Percentiles rank a stretch among this genome's conserved stretches.
Conservation (phyloP, 169 alveolate species). For the Plasmodium sp. region DNA sequence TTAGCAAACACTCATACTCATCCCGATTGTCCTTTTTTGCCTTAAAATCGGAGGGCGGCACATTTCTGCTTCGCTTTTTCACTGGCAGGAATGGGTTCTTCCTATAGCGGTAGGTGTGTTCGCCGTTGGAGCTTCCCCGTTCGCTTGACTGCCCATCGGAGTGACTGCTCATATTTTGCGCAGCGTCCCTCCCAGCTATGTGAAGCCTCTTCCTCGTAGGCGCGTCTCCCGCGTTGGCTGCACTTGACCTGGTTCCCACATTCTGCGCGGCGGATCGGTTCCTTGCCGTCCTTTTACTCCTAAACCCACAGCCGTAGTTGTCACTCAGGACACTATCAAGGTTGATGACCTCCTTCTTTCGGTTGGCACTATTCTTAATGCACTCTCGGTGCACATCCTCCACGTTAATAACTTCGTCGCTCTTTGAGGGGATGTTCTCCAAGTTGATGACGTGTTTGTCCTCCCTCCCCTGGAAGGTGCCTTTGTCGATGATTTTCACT, state of each 20-base stretch:
- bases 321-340: constrained; percentile 6
- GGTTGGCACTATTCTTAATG: not conserved
- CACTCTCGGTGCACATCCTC: constrained; percentile 53
- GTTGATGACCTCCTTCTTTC: constrained; percentile 17
- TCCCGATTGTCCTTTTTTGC: not conserved
- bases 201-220: not conserved
- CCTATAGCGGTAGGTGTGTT: not conserved
- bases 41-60: not conserved
- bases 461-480: not conserved
- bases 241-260: not conserved
- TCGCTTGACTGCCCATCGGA: not conserved
- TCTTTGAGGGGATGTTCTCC: not conserved
- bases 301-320: not conserved
- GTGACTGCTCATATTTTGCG: not conserved
- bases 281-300: not conserved
- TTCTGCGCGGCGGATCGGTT: not conserved
- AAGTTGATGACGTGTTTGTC: constrained; percentile 21
- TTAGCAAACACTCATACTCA: constrained; percentile 13
- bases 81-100: not conserved
- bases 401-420: constrained; percentile 22
- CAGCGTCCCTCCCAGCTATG: not conserved
- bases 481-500: constrained; percentile 28
- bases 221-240: not conserved
- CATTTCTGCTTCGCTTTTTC: not conserved
- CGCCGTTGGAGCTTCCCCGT: not conserved